Evolutionary conservation across 345 rosid species (phyloP).

Genomic region (Odontarrhena argentea): DNA sequence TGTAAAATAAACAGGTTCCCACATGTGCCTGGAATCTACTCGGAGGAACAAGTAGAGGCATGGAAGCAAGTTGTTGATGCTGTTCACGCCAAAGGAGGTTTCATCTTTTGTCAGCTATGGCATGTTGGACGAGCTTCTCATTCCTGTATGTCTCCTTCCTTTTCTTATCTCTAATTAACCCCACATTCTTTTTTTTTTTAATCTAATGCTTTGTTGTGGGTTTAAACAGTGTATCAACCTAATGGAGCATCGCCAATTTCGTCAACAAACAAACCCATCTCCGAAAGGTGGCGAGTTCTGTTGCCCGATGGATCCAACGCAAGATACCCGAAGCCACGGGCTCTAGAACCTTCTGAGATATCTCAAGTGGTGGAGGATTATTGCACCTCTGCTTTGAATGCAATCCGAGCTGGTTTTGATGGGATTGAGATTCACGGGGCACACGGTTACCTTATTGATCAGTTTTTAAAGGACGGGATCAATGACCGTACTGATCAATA

Average conservation of each 20-base stretch:
- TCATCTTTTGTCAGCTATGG: constrained; percentile 89
- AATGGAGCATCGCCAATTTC: constrained; percentile 73
- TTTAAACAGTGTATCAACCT: constrained; percentile 68
- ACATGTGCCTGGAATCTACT: constrained; percentile 84
- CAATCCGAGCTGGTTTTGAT: constrained; percentile 87
- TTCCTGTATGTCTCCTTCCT: constrained; percentile 40
- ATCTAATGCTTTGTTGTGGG: not conserved
- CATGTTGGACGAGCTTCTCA: constrained; percentile 96
- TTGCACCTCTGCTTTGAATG: constrained; percentile 61
- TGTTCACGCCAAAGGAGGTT: constrained; percentile 74
- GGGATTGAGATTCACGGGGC: constrained; percentile 91
- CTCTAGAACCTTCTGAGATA: constrained; percentile 55
- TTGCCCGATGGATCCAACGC: constrained; percentile 63
- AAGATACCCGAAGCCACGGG: constrained; percentile 52
- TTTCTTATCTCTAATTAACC: not conserved
- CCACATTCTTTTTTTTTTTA: too few species aligned
- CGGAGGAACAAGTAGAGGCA: constrained; percentile 75
- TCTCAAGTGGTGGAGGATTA: constrained; percentile 56
- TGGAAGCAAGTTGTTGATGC: constrained; percentile 82
- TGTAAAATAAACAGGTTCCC: constrained; percentile 58
- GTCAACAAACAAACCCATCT: constrained; percentile 61
- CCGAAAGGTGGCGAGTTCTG: constrained; percentile 66
- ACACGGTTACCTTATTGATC: constrained; percentile 86
- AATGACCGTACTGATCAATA: constrained; percentile 76
- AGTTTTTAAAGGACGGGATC: constrained; percentile 78